A percentile compares a stretch with the other conserved stretches of the same genome.
These are phyloP conservation scores for Serendipita sp. DNA, from an alignment of 768 basidiomycete genomes.

Conservation along the genomic window DNA sequence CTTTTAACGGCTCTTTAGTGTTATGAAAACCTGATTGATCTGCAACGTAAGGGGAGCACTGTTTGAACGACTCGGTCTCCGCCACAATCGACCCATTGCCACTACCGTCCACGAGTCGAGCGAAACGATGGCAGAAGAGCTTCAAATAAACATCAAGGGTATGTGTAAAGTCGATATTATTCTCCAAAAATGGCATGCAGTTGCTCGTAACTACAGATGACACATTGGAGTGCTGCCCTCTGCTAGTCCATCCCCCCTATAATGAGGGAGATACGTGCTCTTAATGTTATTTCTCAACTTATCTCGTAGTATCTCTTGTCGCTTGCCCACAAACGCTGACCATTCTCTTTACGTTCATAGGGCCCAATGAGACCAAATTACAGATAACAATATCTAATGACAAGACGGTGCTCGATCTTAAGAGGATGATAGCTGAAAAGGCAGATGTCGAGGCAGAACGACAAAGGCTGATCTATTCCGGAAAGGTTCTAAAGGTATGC, in stretches of 20 bases:
- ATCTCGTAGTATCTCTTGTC: background rate
- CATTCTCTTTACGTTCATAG: slow-evolving; percentile 16
- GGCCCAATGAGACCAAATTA: slow-evolving; percentile 85
- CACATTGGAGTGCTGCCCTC: background rate
- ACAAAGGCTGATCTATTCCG: slow-evolving; percentile 86
- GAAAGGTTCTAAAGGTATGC: slow-evolving; percentile 58
- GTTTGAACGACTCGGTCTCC: background rate
- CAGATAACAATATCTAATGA: slow-evolving; percentile 64
- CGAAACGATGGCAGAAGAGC: background rate
- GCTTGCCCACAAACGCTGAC: background rate
- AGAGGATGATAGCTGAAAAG: slow-evolving; percentile 72
- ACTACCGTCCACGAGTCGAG: background rate
- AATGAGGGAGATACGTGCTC: background rate
- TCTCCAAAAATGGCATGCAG: background rate
- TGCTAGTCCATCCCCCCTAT: background rate
- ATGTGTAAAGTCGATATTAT: background rate
- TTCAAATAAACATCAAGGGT: slow-evolving; percentile 4
- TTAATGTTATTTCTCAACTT: background rate
- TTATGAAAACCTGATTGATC: too few relatives aligned
- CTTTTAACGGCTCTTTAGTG: too few relatives aligned
- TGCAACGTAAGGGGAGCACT: too few relatives aligned
- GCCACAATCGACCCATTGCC: background rate
- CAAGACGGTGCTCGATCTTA: slow-evolving; percentile 82
- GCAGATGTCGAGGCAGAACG: slow-evolving; percentile 74
- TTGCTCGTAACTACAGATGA: background rate